A percentile compares a stretch with the other conserved stretches of the same genome.
These are phyloP conservation scores for Triticum timopheevii DNA, from an alignment of 176 grass and related monocot genomes.

Conservation along the genomic window DNA sequence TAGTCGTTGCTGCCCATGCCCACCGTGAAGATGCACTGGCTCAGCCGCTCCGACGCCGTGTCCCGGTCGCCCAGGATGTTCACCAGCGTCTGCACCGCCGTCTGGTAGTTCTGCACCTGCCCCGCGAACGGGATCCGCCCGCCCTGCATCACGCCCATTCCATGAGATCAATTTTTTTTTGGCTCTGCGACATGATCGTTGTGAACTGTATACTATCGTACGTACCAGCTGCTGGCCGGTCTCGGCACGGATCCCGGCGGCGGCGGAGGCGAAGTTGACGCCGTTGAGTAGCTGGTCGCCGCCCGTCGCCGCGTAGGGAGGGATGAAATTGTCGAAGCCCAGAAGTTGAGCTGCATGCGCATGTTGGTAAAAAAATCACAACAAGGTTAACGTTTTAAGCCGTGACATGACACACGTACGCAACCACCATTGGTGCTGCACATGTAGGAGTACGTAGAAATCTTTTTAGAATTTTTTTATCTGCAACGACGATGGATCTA, in stretches of 20 bases:
- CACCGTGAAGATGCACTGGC: constrained; percentile 85
- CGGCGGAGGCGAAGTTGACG: constrained; percentile 94
- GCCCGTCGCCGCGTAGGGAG: constrained; percentile 60
- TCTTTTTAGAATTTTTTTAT: no score
- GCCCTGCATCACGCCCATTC: constrained; percentile 38
- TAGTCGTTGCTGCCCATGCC: constrained; percentile 99
- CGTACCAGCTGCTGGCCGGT: constrained; percentile 88
- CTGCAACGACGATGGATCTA: background rate
- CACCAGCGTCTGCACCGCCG: constrained; percentile 72
- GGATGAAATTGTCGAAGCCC: constrained; percentile 82
- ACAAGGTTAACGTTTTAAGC: background rate
- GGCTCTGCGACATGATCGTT: background rate
- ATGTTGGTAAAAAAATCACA: background rate
- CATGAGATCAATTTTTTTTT: background rate
- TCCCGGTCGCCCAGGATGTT: constrained; percentile 77
- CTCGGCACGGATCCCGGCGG: constrained; percentile 94
- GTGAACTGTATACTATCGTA: no score
- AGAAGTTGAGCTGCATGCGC: constrained; percentile 68
- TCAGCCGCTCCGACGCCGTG: constrained; percentile 67
- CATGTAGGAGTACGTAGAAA: background rate
- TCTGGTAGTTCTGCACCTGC: constrained; percentile 88
- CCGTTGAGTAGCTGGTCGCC: constrained; percentile 69
- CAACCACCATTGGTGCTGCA: background rate
- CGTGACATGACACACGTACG: background rate
- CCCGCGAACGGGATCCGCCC: constrained; percentile 61